These are phyloP conservation scores for Porcisia deanei DNA, from an alignment of 208 protist species.

Conservation along the genomic window DNA sequence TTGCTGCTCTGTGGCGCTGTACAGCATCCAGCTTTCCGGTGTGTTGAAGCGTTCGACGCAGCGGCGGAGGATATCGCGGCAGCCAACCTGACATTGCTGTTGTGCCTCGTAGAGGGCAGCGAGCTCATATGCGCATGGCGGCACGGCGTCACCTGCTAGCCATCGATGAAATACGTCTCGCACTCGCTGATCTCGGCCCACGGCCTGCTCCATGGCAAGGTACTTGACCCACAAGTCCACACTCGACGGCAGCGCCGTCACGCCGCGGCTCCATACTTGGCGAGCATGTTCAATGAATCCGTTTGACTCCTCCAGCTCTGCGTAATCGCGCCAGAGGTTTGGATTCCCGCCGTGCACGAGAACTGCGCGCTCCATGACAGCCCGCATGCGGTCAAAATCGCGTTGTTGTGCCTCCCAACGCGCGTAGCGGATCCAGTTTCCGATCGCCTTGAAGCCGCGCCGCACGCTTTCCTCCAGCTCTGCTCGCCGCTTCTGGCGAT, in stretches of 20 bases:
- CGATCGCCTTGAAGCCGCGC: constrained; percentile 70
- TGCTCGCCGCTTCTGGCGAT: constrained; percentile 93
- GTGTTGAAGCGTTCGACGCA: constrained; percentile 73
- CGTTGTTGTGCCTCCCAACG: constrained; percentile 97
- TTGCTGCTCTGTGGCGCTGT: constrained; percentile 82
- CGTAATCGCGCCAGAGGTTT: constrained; percentile 96
- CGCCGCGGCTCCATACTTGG: constrained; percentile 97
- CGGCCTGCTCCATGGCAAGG: constrained; percentile 96
- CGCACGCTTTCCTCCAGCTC: constrained; percentile 95
- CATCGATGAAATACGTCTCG: constrained; percentile 96
- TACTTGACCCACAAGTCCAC: constrained; percentile 98
- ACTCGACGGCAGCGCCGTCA: constrained; percentile 94
- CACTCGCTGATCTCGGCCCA: constrained; percentile 87
- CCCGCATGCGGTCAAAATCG: constrained; percentile 95
- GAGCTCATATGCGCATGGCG: constrained; percentile 89
- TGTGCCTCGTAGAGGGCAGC: constrained; percentile 94
- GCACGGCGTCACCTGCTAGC: constrained; percentile 71
- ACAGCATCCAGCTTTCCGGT: constrained; percentile 88
- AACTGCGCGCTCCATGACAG: constrained; percentile 95
- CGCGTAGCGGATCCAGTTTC: constrained; percentile 97
- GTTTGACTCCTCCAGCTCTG: constrained; percentile 98
- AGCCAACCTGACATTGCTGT: constrained; percentile 36
- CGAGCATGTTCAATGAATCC: constrained; percentile 97
- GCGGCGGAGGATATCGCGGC: constrained; percentile 57
- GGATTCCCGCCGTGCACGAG: constrained; percentile 90